Percentiles rank a stretch among this genome's conserved stretches.
These are phyloP conservation scores for Chlorella sp. DNA, from an alignment of 139 green algal species.

Conservation along the genomic window DNA sequence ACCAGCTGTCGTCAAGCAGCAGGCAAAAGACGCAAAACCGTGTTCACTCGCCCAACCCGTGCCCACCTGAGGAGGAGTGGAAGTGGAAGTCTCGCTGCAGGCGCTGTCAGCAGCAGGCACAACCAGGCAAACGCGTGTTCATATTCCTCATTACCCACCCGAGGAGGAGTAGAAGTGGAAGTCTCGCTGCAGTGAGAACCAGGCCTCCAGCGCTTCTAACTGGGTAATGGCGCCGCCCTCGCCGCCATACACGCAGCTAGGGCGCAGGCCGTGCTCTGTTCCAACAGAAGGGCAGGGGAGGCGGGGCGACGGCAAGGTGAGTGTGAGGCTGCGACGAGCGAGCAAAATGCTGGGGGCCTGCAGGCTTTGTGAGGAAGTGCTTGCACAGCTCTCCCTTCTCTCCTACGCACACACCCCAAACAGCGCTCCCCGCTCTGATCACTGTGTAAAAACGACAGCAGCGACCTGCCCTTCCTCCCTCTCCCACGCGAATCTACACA, in stretches of 20 bases:
- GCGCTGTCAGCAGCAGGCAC: too few species aligned
- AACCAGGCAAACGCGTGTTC: too few species aligned
- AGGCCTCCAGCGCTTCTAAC: slow-evolving; percentile 65
- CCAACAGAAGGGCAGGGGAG: too few species aligned
- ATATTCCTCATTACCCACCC: too few species aligned
- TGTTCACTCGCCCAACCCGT: background rate
- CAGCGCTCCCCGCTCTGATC: background rate
- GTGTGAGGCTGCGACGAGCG: background rate
- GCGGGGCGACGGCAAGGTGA: background rate
- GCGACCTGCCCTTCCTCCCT: too few species aligned
- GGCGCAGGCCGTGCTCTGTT: slow-evolving; percentile 48
- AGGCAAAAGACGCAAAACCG: background rate
- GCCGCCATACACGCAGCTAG: slow-evolving; percentile 65
- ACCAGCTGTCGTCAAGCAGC: too few species aligned
- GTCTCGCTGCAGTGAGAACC: slow-evolving; percentile 74
- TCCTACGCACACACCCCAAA: background rate
- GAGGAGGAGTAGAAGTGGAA: slow-evolving; percentile 83
- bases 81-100: slow-evolving; percentile 80
- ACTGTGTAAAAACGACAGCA: background rate
- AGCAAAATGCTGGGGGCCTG: background rate
- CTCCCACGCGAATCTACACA: too few species aligned
- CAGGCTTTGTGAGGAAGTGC: too few species aligned
- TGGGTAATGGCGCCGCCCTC: slow-evolving; percentile 61
- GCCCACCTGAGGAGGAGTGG: slow-evolving; percentile 61
- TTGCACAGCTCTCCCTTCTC: too few species aligned